Conservation (phyloP, 768 basidiomycete species). For the Galerina marginata region DNA sequence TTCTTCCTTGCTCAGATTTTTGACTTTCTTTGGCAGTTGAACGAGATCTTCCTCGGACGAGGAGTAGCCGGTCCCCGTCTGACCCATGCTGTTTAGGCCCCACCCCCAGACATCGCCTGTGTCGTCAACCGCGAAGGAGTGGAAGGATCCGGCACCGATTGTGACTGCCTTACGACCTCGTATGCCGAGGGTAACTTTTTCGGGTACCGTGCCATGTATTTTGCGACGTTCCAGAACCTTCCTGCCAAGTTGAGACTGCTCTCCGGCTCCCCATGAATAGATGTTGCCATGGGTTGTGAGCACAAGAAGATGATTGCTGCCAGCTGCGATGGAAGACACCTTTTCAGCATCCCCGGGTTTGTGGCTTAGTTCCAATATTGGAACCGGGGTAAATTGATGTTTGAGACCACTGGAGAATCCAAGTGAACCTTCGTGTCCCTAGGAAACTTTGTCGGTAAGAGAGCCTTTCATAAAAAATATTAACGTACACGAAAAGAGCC, state of each 20-base stretch:
- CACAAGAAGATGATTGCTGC: constrained; percentile 89
- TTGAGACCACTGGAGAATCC: constrained; percentile 76
- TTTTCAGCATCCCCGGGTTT: constrained; percentile 73
- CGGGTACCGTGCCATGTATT: constrained; percentile 88
- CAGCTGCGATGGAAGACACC: constrained; percentile 77
- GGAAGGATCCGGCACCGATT: constrained; percentile 83
- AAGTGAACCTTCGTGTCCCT: constrained; percentile 83
- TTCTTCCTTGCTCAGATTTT: constrained; percentile 62
- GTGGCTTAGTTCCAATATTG: constrained; percentile 61
- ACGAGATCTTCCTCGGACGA: constrained; percentile 57
- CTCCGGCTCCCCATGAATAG: constrained; percentile 89
- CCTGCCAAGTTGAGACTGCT: constrained; percentile 90
- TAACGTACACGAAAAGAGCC: constrained; percentile 81
- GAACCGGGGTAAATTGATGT: constrained; percentile 70
- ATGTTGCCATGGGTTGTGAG: constrained; percentile 88
- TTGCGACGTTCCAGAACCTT: constrained; percentile 88
- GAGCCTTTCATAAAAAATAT: constrained; percentile 6
- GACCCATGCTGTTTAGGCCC: constrained; percentile 94
- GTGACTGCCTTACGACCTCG: constrained; percentile 63
- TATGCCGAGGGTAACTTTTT: constrained; percentile 78
- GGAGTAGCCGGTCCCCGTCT: constrained; percentile 66
- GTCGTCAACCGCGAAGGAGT: constrained; percentile 90
- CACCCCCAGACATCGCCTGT: constrained; percentile 88
- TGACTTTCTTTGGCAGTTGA: constrained; percentile 67
- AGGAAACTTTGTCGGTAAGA: constrained; percentile 8